phyloP scores from a whole-genome alignment of 192 early-diverging fungal genomes.

The Coemansia sp. region DNA sequence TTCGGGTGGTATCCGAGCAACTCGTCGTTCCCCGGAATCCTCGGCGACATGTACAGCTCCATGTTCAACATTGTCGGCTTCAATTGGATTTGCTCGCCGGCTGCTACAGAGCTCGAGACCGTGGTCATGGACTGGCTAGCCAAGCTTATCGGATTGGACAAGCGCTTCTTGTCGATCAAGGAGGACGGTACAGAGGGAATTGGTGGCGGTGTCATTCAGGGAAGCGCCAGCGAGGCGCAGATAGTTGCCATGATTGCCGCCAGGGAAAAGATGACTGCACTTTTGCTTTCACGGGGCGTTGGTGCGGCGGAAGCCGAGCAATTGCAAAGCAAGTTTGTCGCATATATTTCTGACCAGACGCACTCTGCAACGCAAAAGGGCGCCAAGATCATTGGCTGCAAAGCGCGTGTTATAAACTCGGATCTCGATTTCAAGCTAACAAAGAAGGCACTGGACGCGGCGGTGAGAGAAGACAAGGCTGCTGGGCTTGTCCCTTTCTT shows the following conservation, averaged over 20 bases:
- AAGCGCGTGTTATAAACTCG: slow-evolving; percentile 34
- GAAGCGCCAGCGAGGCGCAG: slow-evolving; percentile 60
- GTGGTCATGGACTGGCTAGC: slow-evolving; percentile 65
- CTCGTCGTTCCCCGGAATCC: slow-evolving; percentile 57
- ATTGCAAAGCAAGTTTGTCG: slow-evolving; percentile 48
- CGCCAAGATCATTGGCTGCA: slow-evolving; percentile 52
- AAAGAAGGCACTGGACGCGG: slow-evolving; percentile 47
- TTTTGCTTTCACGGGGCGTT: slow-evolving; percentile 18
- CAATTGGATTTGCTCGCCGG: slow-evolving; percentile 59
- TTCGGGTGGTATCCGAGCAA: slow-evolving; percentile 61
- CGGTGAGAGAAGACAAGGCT: slow-evolving; percentile 52
- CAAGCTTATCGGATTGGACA: slow-evolving; percentile 61
- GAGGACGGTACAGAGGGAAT: slow-evolving; percentile 49
- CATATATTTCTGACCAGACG: slow-evolving; percentile 64
- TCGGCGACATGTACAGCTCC: slow-evolving; percentile 64
- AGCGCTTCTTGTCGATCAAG: slow-evolving; percentile 52
- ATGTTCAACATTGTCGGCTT: slow-evolving; percentile 60
- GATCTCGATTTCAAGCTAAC: slow-evolving; percentile 44
- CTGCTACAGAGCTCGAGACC: slow-evolving; percentile 63
- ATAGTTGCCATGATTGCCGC: slow-evolving; percentile 63
- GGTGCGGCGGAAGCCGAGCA: slow-evolving; percentile 31
- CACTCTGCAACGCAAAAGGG: slow-evolving; percentile 61
- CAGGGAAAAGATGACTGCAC: slow-evolving; percentile 49
- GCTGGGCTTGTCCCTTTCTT: slow-evolving; percentile 64
- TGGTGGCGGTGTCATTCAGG: slow-evolving; percentile 68